Evolutionary conservation across 352 stramenopile genomes (phyloP).

Genomic region (Discostella stelligera): DNA sequence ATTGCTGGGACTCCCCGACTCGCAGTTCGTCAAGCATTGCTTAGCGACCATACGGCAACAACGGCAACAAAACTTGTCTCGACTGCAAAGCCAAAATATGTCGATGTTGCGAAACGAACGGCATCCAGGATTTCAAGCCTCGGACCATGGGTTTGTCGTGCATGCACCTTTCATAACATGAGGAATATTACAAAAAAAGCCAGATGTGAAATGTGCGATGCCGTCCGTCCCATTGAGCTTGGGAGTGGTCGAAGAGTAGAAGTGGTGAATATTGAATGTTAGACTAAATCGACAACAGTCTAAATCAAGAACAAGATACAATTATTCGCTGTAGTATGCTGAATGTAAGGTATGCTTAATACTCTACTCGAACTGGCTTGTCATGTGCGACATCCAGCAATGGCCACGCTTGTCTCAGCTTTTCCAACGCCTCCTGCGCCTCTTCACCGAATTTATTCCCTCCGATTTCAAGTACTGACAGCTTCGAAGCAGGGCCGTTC

Average conservation of each 20-base stretch:
- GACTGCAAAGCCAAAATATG: not conserved
- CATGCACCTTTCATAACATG: conserved; percentile 40
- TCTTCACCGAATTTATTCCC: conserved; percentile 58
- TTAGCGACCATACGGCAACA: not conserved
- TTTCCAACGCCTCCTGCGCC: conserved; percentile 25
- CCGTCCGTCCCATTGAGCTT: conserved; percentile 5
- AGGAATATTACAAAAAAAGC: conserved; percentile 17
- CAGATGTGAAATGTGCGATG: conserved; percentile 37
- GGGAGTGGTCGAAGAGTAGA: conserved; percentile 3
- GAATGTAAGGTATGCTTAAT: not conserved
- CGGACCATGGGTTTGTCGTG: conserved; percentile 24
- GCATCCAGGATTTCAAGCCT: conserved; percentile 9
- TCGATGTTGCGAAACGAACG: not conserved
- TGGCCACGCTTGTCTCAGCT: conserved; percentile 45
- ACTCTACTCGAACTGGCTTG: conserved; percentile 27
- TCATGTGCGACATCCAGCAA: conserved; percentile 64
- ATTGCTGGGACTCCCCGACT: not conserved
- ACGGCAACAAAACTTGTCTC: not conserved
- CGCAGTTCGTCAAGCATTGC: not conserved
- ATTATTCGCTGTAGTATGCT: not conserved
- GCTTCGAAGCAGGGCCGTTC: conserved; percentile 12
- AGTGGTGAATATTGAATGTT: conserved; percentile 35
- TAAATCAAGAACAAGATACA: not conserved
- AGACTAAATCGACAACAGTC: not conserved
- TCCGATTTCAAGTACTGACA: conserved; percentile 62